Percentiles rank a stretch among this genome's conserved stretches.
Conservation (phyloP, 2,329 filamentous ascomycete genomes). For the Didymellaceae sp. region DNA sequence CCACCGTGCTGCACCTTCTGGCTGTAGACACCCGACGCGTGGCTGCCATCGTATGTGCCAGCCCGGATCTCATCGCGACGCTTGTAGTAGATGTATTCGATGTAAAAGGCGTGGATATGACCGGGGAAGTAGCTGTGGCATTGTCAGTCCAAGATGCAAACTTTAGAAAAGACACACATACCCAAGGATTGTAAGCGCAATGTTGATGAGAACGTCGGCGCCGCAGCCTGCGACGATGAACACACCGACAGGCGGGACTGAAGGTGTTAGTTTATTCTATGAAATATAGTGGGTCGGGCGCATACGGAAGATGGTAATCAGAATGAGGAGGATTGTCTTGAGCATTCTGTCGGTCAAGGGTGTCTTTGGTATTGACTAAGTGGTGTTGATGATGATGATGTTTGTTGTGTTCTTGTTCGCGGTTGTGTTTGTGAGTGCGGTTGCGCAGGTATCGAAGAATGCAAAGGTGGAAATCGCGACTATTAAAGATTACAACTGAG, state of each 20-base stretch:
- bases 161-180: slow-evolving; percentile 20
- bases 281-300: neutral
- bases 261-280: neutral
- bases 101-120: slow-evolving; percentile 78
- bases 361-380: neutral
- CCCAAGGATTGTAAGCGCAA: slow-evolving; percentile 55
- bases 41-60: slow-evolving; percentile 61
- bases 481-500: neutral
- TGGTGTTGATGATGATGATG: neutral
- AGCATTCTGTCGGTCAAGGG: slow-evolving; percentile 21
- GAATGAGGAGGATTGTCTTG: slow-evolving; percentile 50
- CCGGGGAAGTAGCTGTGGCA: slow-evolving; percentile 71
- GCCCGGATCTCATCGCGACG: slow-evolving; percentile 68
- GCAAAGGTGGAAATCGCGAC: slow-evolving; percentile 1
- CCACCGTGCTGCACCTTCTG: slow-evolving; percentile 76
- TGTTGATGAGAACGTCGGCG: slow-evolving; percentile 57
- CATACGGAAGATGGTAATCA: slow-evolving; percentile 55
- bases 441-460: slow-evolving; percentile 1
- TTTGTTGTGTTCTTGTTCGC: neutral
- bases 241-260: slow-evolving; percentile 58
- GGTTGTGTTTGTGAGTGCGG: neutral
- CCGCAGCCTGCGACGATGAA: slow-evolving; percentile 58
- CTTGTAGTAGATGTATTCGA: slow-evolving; percentile 84
- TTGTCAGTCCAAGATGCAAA: neutral
- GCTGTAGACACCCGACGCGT: slow-evolving; percentile 74